Percentiles rank a stretch among this genome's conserved stretches.
Conservation (phyloP, 129 eudicot genomes). For the Tanacetum coccineum region DNA sequence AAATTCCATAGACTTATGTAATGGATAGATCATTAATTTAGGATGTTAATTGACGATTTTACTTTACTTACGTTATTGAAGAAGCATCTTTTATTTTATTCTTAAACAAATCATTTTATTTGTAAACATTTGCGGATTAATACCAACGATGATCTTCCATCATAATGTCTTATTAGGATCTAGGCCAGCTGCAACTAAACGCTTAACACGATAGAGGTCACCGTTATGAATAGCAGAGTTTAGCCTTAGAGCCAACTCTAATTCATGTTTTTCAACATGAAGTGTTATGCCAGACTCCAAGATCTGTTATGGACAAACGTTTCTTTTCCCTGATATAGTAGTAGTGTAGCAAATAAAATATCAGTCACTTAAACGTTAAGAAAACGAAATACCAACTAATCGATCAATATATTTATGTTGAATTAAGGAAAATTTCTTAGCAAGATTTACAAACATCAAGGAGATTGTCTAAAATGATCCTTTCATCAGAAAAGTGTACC, state of each 20-base stretch:
- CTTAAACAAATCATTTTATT: neutral
- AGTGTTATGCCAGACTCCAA: conserved; percentile 54
- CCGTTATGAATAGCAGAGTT: conserved; percentile 58
- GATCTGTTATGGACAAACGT: conserved; percentile 31
- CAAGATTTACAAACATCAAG: conserved; percentile 41
- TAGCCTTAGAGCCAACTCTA: conserved; percentile 49
- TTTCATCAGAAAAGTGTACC: conserved; percentile 52
- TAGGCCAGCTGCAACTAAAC: conserved; percentile 59
- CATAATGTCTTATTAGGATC: conserved; percentile 54
- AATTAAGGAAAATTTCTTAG: no score
- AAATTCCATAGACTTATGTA: no score
- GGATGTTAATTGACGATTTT: neutral
- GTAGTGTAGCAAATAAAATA: neutral
- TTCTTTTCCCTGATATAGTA: conserved; percentile 47
- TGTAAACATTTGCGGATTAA: neutral
- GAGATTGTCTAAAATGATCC: conserved; percentile 49
- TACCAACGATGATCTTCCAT: conserved; percentile 77
- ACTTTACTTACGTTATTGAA: neutral
- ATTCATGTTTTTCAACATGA: conserved; percentile 54
- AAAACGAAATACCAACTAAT: no score
- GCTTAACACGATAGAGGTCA: conserved; percentile 42
- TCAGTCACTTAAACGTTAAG: neutral
- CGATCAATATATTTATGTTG: no score
- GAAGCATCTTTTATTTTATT: neutral
- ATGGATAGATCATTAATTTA: neutral